Evolutionary conservation across 2,329 filamentous ascomycete genomes (phyloP).

Genomic region (Purpureocillium takamizusanense): DNA sequence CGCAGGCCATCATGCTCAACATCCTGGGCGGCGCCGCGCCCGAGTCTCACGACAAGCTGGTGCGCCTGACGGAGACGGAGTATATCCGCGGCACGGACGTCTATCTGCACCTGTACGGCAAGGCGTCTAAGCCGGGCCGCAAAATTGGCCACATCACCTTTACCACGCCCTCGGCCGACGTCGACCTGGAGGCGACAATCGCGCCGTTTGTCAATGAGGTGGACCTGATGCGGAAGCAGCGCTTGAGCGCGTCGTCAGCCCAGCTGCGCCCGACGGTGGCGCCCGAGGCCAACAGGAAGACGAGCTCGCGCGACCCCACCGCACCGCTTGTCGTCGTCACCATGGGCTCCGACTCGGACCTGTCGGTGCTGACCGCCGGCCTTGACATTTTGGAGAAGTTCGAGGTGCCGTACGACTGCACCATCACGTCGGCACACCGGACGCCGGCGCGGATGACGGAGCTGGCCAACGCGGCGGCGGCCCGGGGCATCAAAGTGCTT

Average conservation of each 20-base stretch:
- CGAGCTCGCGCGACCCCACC: conserved; percentile 13
- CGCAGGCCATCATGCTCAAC: conserved; percentile 67
- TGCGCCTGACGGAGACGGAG: conserved; percentile 34
- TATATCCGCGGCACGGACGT: conserved; percentile 38
- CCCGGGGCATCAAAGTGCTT: conserved; percentile 60
- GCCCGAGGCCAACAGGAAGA: conserved; percentile 9
- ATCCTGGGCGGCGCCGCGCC: conserved; percentile 61
- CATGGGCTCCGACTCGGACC: conserved; percentile 77
- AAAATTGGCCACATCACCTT: conserved; percentile 96
- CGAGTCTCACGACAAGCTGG: conserved; percentile 50
- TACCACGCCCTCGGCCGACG: conserved; percentile 56
- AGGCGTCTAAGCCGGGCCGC: conserved; percentile 74
- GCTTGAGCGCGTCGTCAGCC: conserved; percentile 31
- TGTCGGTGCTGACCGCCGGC: conserved; percentile 56
- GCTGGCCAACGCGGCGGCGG: conserved; percentile 54
- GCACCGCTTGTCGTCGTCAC: conserved; percentile 63
- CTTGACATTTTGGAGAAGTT: conserved; percentile 61
- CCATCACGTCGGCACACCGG: conserved; percentile 73
- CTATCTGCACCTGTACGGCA: conserved; percentile 83
- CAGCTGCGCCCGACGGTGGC: conserved; percentile 22
- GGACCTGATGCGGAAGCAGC: conserved; percentile 48
- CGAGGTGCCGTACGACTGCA: conserved; percentile 60
- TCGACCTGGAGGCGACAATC: conserved; percentile 49
- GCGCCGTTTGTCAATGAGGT: conserved; percentile 61
- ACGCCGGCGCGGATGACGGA: conserved; percentile 63